phyloP scores from a whole-genome alignment of 352 stramenopile genomes.

The Globisporangium cystogenes region DNA sequence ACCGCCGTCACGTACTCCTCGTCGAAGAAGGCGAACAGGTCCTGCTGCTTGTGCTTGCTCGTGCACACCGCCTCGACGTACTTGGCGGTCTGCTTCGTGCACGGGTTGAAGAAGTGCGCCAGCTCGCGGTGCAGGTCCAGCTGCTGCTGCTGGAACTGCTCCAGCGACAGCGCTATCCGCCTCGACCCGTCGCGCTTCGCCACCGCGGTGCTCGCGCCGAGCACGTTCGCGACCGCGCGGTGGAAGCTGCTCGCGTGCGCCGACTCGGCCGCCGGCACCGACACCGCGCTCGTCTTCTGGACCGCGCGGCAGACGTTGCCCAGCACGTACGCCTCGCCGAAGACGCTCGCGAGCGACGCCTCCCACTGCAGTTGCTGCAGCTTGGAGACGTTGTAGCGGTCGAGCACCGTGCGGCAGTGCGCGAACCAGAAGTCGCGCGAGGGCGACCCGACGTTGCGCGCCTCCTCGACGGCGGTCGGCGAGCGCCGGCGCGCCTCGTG shows the following conservation, averaged over 20 bases:
- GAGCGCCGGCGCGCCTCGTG: slow-evolving; percentile 27
- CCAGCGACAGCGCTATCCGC: not conserved
- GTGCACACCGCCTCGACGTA: slow-evolving; percentile 26
- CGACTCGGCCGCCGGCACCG: not conserved
- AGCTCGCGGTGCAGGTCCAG: slow-evolving; percentile 37
- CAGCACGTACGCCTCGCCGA: slow-evolving; percentile 56
- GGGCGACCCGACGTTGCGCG: slow-evolving; percentile 40
- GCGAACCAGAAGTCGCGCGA: slow-evolving; percentile 75
- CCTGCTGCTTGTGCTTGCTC: slow-evolving; percentile 22
- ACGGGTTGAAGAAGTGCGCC: slow-evolving; percentile 38
- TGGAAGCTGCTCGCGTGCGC: slow-evolving; percentile 8
- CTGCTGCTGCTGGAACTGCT: slow-evolving; percentile 11
- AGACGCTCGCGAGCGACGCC: slow-evolving; percentile 58
- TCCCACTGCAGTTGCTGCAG: slow-evolving; percentile 75
- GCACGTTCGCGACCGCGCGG: slow-evolving; percentile 16
- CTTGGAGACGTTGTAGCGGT: slow-evolving; percentile 57
- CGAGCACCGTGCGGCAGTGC: slow-evolving; percentile 49
- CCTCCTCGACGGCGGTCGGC: slow-evolving; percentile 27
- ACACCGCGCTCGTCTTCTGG: slow-evolving; percentile 6
- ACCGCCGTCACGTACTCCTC: slow-evolving; percentile 56
- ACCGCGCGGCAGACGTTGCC: slow-evolving; percentile 31
- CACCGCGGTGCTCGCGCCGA: slow-evolving; percentile 10
- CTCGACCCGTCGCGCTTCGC: slow-evolving; percentile 5
- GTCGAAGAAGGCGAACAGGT: slow-evolving; percentile 63
- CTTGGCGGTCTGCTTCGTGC: slow-evolving; percentile 28